Conservation (phyloP, 2,329 filamentous ascomycete genomes). For the Chaetomiaceae sp. region DNA sequence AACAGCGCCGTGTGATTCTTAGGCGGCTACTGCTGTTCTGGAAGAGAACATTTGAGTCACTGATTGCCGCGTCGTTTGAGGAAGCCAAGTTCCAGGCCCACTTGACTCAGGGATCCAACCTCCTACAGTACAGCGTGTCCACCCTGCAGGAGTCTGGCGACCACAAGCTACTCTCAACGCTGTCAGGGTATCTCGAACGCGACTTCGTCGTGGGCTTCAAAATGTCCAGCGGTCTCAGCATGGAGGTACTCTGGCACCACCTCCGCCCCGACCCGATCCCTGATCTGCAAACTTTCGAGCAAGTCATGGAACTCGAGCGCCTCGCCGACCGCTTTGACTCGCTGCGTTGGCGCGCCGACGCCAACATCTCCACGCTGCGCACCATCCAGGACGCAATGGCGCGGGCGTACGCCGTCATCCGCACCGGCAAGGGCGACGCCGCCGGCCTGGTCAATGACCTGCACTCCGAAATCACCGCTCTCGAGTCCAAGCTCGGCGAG, state of each 20-base stretch:
- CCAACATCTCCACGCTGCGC: constrained; percentile 45
- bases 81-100: constrained; percentile 61
- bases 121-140: constrained; percentile 33
- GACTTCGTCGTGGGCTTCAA: constrained; percentile 66
- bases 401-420: constrained; percentile 50
- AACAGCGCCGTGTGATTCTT: constrained; percentile 27
- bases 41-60: constrained; percentile 45
- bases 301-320: constrained; percentile 45
- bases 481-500: constrained; percentile 42
- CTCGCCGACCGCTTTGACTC: constrained; percentile 55
- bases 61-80: constrained; percentile 45
- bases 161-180: constrained; percentile 33
- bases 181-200: constrained; percentile 40
- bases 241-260: constrained; percentile 71
- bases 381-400: constrained; percentile 50
- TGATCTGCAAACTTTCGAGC: constrained; percentile 39
- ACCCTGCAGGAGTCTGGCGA: constrained; percentile 25
- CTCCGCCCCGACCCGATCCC: constrained; percentile 59
- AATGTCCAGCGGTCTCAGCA: constrained; percentile 67
- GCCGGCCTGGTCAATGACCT: constrained; percentile 45
- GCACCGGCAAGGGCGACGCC: constrained; percentile 37
- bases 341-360: constrained; percentile 52
- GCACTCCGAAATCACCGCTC: constrained; percentile 42
- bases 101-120: constrained; percentile 43
- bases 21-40: constrained; percentile 46